A percentile compares a stretch with the other conserved stretches of the same genome.
phyloP scores from a whole-genome alignment of 257 asterid genomes.

The Apocynum venetum region DNA sequence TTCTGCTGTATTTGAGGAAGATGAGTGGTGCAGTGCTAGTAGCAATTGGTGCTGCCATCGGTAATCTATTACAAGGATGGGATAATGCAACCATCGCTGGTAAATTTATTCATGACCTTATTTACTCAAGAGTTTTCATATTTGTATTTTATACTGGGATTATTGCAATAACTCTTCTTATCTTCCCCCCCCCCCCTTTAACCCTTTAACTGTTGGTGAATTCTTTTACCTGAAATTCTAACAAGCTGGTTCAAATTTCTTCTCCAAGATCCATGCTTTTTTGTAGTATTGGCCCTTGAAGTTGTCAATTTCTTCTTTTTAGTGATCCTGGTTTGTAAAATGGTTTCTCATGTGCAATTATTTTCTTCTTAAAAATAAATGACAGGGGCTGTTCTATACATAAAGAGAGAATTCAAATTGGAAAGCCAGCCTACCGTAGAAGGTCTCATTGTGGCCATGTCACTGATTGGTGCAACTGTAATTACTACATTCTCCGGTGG shows the following conservation, averaged over 20 bases:
- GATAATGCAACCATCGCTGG: constrained; percentile 70
- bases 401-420: constrained; percentile 53
- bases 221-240: background rate
- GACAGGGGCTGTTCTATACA: constrained; percentile 48
- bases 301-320: background rate
- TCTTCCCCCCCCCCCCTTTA: background rate
- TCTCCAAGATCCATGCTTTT: background rate
- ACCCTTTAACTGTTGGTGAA: background rate
- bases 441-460: constrained; percentile 60
- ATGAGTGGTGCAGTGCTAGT: constrained; percentile 57
- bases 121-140: background rate
- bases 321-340: background rate
- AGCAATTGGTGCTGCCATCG: constrained; percentile 59
- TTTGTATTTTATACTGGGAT: background rate
- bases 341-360: background rate
- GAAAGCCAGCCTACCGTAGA: constrained; percentile 50
- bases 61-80: constrained; percentile 73
- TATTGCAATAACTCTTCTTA: background rate
- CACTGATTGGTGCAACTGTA: constrained; percentile 58
- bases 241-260: background rate
- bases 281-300: background rate
- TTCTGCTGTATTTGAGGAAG: constrained; percentile 1
- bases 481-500: constrained; percentile 54
- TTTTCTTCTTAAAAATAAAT: background rate
- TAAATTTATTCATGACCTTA: constrained; percentile 7